Evolutionary conservation across 106 monocot species (phyloP).

Genomic region (Acorus gramineus): DNA sequence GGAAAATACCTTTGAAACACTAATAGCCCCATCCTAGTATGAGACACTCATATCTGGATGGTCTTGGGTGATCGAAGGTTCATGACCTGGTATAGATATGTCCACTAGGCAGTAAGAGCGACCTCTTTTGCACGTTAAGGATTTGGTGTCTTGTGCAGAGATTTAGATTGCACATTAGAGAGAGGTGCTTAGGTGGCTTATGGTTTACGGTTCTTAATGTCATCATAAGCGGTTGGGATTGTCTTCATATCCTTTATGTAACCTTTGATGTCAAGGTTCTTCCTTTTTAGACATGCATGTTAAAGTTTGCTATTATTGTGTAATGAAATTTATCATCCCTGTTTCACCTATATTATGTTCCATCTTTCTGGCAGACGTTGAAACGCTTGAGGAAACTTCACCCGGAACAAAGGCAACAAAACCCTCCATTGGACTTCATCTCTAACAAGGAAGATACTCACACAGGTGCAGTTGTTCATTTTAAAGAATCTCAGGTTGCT

Average conservation of each 20-base stretch:
- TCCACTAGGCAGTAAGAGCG: no score
- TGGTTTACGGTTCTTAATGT: background rate
- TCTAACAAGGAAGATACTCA: background rate
- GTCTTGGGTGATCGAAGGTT: no score
- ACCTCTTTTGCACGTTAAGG: no score
- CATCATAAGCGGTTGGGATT: no score
- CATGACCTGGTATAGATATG: no score
- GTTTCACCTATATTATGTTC: background rate
- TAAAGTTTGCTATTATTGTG: background rate
- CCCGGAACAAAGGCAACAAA: background rate
- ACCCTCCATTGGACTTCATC: background rate
- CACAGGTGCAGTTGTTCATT: background rate
- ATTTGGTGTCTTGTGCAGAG: no score
- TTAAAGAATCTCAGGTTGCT: background rate
- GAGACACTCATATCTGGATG: no score
- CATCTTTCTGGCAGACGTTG: slow-evolving; percentile 1
- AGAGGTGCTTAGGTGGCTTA: background rate
- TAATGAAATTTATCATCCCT: background rate
- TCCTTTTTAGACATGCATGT: background rate
- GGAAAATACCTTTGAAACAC: no score
- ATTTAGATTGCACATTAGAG: no score
- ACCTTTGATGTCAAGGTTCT: background rate
- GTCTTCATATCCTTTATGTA: background rate
- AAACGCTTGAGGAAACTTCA: slow-evolving; percentile 23
- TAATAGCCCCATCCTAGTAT: no score